A percentile compares a stretch with the other conserved stretches of the same genome.
Conservation (phyloP, 2,329 filamentous ascomycete genomes). For the Pseudofabraea citricarpa region DNA sequence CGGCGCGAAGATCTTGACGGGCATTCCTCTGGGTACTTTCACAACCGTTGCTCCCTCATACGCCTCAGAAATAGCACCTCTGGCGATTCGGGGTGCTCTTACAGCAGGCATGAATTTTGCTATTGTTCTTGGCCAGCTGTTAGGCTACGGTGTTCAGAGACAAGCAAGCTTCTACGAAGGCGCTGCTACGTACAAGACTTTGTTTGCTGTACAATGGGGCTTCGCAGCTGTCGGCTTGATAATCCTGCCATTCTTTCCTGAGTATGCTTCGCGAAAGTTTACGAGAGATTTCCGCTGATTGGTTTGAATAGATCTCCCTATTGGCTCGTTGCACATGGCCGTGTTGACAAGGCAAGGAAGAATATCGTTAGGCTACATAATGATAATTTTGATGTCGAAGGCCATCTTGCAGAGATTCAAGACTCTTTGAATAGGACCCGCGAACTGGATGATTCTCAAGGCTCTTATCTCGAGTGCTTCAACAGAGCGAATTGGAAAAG, state of each 20-base stretch:
- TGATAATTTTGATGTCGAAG: slow-evolving; percentile 24
- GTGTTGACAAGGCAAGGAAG: slow-evolving; percentile 24
- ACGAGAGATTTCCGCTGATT: background rate
- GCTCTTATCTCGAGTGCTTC: slow-evolving; percentile 10
- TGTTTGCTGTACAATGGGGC: slow-evolving; percentile 30
- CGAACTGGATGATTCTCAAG: slow-evolving; percentile 18
- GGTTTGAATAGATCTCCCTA: slow-evolving; percentile 18
- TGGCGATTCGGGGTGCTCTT: slow-evolving; percentile 46
- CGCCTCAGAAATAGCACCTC: slow-evolving; percentile 44
- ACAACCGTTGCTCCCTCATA: slow-evolving; percentile 33
- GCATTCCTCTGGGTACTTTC: slow-evolving; percentile 44
- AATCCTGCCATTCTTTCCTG: slow-evolving; percentile 28
- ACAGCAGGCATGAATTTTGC: slow-evolving; percentile 47
- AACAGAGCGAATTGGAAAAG: slow-evolving; percentile 3
- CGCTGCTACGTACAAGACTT: slow-evolving; percentile 18
- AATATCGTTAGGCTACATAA: slow-evolving; percentile 27
- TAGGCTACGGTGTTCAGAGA: slow-evolving; percentile 38
- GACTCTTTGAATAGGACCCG: slow-evolving; percentile 19
- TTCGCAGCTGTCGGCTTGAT: slow-evolving; percentile 22
- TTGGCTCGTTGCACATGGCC: slow-evolving; percentile 28
- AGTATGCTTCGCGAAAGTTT: slow-evolving; percentile 15
- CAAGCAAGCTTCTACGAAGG: slow-evolving; percentile 23
- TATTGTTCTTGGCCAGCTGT: slow-evolving; percentile 44
- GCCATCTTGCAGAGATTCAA: slow-evolving; percentile 27
- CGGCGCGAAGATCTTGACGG: slow-evolving; percentile 27